Evolutionary conservation across 177 flowering plant species (phyloP), one percentile per base, ranked within the genome.

Genomic region (Vitis hybrid): DNA sequence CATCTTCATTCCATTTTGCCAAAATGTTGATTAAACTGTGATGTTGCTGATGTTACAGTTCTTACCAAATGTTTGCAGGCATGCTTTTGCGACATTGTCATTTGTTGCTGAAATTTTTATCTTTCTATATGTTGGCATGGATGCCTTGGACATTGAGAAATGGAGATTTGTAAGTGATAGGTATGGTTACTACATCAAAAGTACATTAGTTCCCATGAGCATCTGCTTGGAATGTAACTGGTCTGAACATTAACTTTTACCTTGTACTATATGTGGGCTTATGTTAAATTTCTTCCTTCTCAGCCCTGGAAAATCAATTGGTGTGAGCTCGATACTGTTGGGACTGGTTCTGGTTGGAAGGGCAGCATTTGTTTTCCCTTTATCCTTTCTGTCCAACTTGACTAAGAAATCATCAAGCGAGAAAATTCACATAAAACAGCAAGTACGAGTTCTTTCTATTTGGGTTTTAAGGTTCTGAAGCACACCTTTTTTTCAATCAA

Each of bases 71-170:
- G 65, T 51, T 70, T 67, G 63, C 78, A 95, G 99, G 93, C 99
- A 95, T 78, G 79, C 92, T 56, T 95, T 95, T 80, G 98, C 98
- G 2, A 95, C 99, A 51, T 58, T 93, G 75, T 93, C 99, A 67
- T 95, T 90, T 80, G 80, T 93, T 68, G 85, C 91, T 20, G 99
- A 95, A 83, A 87, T 84, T 19, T 93, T 93, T 66, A 93, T 95
- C 77, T 95, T 95, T 79, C 90, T 93, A 49, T 95, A 95, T 71
- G 99, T 95, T 60, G 99, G 99, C 65, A 95, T 95, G 99, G 99
- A 95, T 84, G 99, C 99, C 57, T 78, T 95, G 84, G 99, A 95
- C 79, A 95, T 95, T 70, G 99, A 95, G 69, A 95, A 90, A 82
- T 95, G 99, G 99, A 85, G 80, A 60, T 67, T 85, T 79, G 88